Conservation (phyloP, 371 early-diverging fungal species). For the Lichtheimia hyalospora region DNA sequence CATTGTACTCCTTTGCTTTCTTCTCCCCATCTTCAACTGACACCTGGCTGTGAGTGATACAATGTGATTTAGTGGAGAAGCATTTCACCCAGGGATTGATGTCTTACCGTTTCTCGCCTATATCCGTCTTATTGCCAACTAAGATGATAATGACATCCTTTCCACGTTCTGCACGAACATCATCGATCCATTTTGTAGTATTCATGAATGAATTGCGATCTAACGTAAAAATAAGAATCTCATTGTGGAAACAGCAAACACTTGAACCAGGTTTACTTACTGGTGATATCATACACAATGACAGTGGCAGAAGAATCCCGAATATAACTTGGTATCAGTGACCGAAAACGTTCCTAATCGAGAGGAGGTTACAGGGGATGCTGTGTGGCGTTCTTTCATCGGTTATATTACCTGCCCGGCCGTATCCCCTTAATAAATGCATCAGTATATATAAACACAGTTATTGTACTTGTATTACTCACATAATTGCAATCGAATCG, state of each 20-base stretch:
- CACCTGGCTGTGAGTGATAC: conserved; percentile 34
- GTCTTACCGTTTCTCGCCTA: conserved; percentile 78
- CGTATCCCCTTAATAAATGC: conserved; percentile 85
- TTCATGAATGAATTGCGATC: conserved; percentile 80
- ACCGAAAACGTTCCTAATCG: conserved; percentile 88
- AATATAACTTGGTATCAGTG: conserved; percentile 98
- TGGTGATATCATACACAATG: conserved; percentile 96
- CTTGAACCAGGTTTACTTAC: conserved; percentile 37
- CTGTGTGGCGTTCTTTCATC: not conserved
- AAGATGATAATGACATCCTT: conserved; percentile 93
- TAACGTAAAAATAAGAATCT: too few relatives aligned
- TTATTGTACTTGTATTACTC: conserved; percentile 13
- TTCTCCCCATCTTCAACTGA: conserved; percentile 92
- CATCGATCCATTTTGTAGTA: conserved; percentile 96
- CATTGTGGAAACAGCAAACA: not conserved
- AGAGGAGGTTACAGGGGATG: not conserved
- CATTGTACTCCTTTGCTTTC: conserved; percentile 86
- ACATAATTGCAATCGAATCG: conserved; percentile 96
- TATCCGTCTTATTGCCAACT: conserved; percentile 98
- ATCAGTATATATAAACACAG: not conserved
- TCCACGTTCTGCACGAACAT: conserved; percentile 94
- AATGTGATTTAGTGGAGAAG: not conserved
- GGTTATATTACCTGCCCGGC: conserved; percentile 89
- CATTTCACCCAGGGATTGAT: not conserved
- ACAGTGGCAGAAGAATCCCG: conserved; percentile 98